Conservation (phyloP, 208 protist species). For the Trypanosomatidae sp. region DNA sequence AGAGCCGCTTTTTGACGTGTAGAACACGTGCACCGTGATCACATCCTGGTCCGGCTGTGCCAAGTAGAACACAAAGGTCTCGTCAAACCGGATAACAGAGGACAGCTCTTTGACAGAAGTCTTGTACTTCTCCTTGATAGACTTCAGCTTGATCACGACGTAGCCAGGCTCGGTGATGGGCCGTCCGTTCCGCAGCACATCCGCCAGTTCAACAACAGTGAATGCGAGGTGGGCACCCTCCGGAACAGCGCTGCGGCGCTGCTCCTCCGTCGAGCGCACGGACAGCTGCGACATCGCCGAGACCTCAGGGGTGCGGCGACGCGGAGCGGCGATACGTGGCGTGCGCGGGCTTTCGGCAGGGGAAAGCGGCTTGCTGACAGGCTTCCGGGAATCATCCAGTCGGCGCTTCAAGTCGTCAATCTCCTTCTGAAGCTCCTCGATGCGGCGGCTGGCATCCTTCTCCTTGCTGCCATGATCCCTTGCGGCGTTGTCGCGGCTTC, state of each 20-base stretch:
- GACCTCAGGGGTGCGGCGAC: constrained; percentile 20
- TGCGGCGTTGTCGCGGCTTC: constrained; percentile 28
- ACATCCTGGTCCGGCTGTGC: constrained; percentile 87
- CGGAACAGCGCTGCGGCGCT: constrained; percentile 56
- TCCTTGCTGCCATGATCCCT: constrained; percentile 21
- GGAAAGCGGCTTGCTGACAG: constrained; percentile 2
- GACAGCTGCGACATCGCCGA: constrained; percentile 48
- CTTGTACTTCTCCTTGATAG: constrained; percentile 92
- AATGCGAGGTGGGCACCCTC: constrained; percentile 82
- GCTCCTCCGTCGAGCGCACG: constrained; percentile 51
- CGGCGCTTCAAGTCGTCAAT: constrained; percentile 19
- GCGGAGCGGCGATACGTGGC: constrained; percentile 9
- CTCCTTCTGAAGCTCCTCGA: constrained; percentile 21
- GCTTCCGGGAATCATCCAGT: constrained; percentile 5
- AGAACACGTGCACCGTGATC: constrained; percentile 88
- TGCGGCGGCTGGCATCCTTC: constrained; percentile 12
- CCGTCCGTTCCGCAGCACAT: constrained; percentile 59
- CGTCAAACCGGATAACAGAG: constrained; percentile 75
- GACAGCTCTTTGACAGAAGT: constrained; percentile 75
- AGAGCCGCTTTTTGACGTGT: constrained; percentile 58
- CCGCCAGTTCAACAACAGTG: constrained; percentile 70
- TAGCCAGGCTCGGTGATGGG: constrained; percentile 75
- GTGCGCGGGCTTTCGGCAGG: constrained; percentile 12
- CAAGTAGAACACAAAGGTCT: constrained; percentile 87
- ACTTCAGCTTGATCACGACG: constrained; percentile 87